Base-by-base conservation (phyloP, 2,329 filamentous ascomycete genomes). In the Penicillium crustosum region DNA sequence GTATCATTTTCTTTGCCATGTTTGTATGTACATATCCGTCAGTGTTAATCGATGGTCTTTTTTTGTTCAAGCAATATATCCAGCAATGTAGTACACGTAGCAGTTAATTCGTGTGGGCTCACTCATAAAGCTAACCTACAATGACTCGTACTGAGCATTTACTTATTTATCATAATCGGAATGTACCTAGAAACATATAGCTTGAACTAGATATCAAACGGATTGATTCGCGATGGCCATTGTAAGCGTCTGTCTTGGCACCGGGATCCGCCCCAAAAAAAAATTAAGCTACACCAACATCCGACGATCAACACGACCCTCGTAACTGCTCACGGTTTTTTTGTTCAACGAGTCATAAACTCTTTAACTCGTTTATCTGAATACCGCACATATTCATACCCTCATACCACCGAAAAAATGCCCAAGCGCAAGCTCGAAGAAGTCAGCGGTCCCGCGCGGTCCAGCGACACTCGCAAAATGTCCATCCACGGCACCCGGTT, bases 371-470 rank as follows among this genome's bases (percentile, higher is more conserved):
- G 2, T 3, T 6, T 4, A 6, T 42, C 9, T 25, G 15, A 31
- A 19, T 13, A 35, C n/a, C 0, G 0, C 10, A 4, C 2, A 36
- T 31, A 1, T 5, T 3, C 6, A 19, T 29, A 21, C 27, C 38
- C 17, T 4, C 25, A 19, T 1, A 31, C n/a, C 38, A 39, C 29
- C 38, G 23, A 13, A 31, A 49, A 63, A 52, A 77, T 77, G 76
- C 68, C 74, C 1, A 78, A 78, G 64, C 70, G 76, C 56, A 78
- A 78, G 61, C 69, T 70, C 54, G 67, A 68, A 45, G 75, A 76
- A 25, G 52, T 69, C 19, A 64, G 72, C 49, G 68, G 62, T 35
- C 50, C 62, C 36, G 36, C 51, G 51, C 57, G 55, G 49, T 47
- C 62, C 19, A 62, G 63, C 54, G 67, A 68, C 45, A 52, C 65